Evolutionary conservation across 768 basidiomycete genomes (phyloP), one percentile per base, ranked within the genome.

Genomic region (Pleurotus djamor): DNA sequence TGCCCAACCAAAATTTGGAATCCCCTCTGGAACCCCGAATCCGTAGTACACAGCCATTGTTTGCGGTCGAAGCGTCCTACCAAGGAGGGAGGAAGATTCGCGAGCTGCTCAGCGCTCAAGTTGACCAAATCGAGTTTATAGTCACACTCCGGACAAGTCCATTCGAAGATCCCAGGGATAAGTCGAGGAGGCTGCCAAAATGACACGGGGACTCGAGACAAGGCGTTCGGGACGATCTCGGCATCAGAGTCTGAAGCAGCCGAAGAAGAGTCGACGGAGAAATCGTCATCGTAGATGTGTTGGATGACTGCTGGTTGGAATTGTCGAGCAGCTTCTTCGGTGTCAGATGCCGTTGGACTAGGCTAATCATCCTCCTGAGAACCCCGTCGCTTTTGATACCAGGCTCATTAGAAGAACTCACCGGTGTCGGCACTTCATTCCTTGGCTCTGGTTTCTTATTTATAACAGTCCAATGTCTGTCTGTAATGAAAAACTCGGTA

Each of bases 231-330:
- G 34, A 44, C 8, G 3, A 64, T 17, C 21, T 71, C 73, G 1
- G 68, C 54, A 41, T 77, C 71, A 8, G 77, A 74, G 45, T 78
- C 77, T 1, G 78, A 69, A n/a, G 70, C 75, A 5, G 77, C 72
- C 10, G 70, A 71, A 17, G 80, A 78, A 4, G 84, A 84, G 5
- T 68, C 65, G n/a, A 80, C 78, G 9, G 81, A 82, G 66, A 87
- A 87, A 64, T 88, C 86, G 0, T 82, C 76, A 65, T 82, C 83
- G 61, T 86, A 86, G 9, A 66, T 65, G 57, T 66, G 73, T 49
- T 65, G 51, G 14, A 51, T 34, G 7, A 41, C 52, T 41, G 47
- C 13, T 17, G n/a, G 50, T 28, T 28, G 21, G 21, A 28, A 28
- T 12, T 17, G 41, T 12, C 54, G 14, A 21, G 32, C 28, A 34